These are phyloP conservation scores for Backusella tarrabulga DNA, from an alignment of 192 early-diverging fungal species.

Conservation along the genomic window DNA sequence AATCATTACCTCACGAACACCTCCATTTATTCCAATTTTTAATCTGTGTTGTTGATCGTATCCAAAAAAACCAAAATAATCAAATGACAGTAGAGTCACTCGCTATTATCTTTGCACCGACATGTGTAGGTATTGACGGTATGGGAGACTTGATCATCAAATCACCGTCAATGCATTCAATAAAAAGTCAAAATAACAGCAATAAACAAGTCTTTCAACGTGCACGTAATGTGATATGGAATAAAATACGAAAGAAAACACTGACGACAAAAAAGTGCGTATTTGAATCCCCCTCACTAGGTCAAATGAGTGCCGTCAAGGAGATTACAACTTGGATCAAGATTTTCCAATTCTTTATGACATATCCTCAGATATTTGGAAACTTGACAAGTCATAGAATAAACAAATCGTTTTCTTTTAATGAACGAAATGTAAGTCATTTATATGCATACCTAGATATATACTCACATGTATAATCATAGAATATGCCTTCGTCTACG, in stretches of 20 bases:
- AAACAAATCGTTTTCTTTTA: not conserved
- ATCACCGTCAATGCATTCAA: not conserved
- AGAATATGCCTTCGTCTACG: not conserved
- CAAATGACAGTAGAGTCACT: constrained; percentile 10
- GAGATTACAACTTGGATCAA: constrained; percentile 7
- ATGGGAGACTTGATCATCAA: not conserved
- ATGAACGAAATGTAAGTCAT: not conserved
- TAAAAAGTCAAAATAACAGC: not conserved
- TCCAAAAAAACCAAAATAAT: constrained; percentile 10
- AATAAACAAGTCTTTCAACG: not conserved
- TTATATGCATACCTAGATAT: not conserved
- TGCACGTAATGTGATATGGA: constrained; percentile 1
- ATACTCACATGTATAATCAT: not conserved
- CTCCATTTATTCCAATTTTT: constrained; percentile 12
- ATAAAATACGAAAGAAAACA: not conserved
- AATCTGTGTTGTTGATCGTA: not conserved
- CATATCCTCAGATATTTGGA: not conserved
- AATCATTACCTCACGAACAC: not conserved
- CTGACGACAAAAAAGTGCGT: not conserved
- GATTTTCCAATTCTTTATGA: constrained; percentile 8
- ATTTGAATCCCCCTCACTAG: not conserved
- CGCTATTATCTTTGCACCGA: constrained; percentile 12
- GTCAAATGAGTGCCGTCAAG: not conserved
- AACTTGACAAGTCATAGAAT: not conserved
- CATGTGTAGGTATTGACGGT: not conserved